phyloP scores from a whole-genome alignment of 225 moss, liverwort and hornwort genomes.

The Lunularia cruciata region DNA sequence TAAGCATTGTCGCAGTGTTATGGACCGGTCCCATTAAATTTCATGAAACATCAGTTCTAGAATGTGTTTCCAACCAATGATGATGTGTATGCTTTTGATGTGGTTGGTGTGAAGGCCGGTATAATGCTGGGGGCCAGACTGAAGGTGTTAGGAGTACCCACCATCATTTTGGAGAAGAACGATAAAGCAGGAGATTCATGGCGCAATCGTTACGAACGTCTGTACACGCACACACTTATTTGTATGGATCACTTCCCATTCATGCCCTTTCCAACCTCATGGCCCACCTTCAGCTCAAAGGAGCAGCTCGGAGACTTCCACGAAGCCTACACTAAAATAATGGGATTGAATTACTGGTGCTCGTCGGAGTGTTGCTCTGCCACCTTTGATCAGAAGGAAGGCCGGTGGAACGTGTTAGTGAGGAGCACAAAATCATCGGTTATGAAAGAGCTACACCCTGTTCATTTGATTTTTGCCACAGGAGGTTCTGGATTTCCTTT shows the following conservation, averaged over 20 bases:
- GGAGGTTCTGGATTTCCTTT: conserved; percentile 4
- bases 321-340: conserved; percentile 15
- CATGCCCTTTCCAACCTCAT: conserved; percentile 17
- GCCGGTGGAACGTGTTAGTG: conserved; percentile 15
- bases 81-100: background rate
- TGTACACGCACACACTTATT: conserved; percentile 10
- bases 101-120: conserved; percentile 13
- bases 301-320: conserved; percentile 20
- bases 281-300: conserved; percentile 19
- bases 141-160: conserved; percentile 14
- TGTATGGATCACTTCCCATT: conserved; percentile 21
- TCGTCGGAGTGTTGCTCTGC: conserved; percentile 16
- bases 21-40: background rate
- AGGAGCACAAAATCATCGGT: background rate
- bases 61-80: background rate
- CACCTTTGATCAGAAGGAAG: conserved; percentile 8
- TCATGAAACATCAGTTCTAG: background rate
- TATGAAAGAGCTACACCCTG: conserved; percentile 2
- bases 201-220: conserved; percentile 17
- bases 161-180: conserved; percentile 26
- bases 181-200: conserved; percentile 16
- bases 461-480: conserved; percentile 22
- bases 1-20: background rate
- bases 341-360: conserved; percentile 20
- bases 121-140: conserved; percentile 21